Base-by-base conservation (phyloP, 306 rosid genomes). In the Prunus campanulata region DNA sequence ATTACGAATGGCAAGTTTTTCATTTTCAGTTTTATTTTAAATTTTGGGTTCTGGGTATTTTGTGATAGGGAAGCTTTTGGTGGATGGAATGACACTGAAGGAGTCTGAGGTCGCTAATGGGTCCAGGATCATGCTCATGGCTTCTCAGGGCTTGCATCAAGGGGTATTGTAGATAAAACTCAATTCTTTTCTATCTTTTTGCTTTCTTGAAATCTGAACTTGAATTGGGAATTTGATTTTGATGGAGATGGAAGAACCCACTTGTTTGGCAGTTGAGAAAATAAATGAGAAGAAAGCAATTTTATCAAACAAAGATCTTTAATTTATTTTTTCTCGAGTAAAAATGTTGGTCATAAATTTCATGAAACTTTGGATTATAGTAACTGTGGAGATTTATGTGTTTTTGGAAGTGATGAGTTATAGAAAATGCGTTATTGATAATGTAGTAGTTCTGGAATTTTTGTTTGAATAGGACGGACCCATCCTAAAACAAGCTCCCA, bases 71-170 rank as follows among this genome's bases (percentile, higher is more conserved):
- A 94, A 85, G 86, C 79, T 91, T 86, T 81, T 94, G 95, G 93
- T 85, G 76, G 97, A 94, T 63, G 81, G 69, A 22, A 15, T 84
- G 82, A 87, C 98, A 12, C 73, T 94, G 85, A 76, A 71, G 29
- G 92, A 90, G 22, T 89, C 88, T 35, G 89, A 85, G 18, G 63
- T 94, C 84, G 68, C 70, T 32, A 83, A 84, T 83, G 97, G 97
- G 4, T 83, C 97, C 66, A 91, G 88, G 82, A 64, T 94, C 71
- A 94, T 94, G 98, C 97, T 94, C 80, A 77, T 94, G 85, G 97
- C 98, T 76, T 87, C 97, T 54, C 90, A 90, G 88, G 97, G 97
- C 42, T 88, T 94, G 82, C 88, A 90, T 75, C 98, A 94, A 90
- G 98, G 98, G 97, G 98, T 94, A 91, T 39, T 39, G 39, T 78